Evolutionary conservation across 2,329 filamentous ascomycete genomes (phyloP), one percentile per base, ranked within the genome.

Genomic region (Fusarium temperatum): DNA sequence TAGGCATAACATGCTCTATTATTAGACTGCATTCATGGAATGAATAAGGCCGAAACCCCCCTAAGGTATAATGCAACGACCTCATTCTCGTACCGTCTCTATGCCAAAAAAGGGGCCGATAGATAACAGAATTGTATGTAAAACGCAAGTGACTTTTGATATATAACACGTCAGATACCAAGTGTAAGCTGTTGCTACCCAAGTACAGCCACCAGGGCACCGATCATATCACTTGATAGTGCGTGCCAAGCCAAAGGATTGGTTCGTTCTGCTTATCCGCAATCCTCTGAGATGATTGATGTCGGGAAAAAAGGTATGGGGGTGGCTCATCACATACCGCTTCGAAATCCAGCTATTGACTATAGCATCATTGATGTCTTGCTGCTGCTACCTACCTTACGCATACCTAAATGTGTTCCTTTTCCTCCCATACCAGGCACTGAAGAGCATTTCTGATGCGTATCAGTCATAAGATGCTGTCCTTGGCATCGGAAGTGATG

Each of bases 301-400:
- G 38, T 38, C 56, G 56, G 35, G 30, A 14, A 26, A 15, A 22
- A 36, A 53, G 13, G 35, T 32, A 42, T n/a, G 55, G n/a, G 51
- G 67, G 32, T 57, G 41, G 58, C 28, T 32, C 18, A 42, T 70
- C 53, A 69, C 72, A 75, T 75, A 62, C 59, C 71, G 48, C 41
- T 44, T 63, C 24, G 47, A 41, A 35, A 24, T 30, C 39, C 32
- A 63, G 63, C 53, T 50, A n/a, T 35, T 15, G 18, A 10, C 32
- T 35, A 42, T 30, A 50, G 30, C 24, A 44, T 38, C 35, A 18
- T 39, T 22, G 35, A 38, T 64, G 35, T 26, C 50, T 53, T 22
- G 50, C n/a, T 51, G 20, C n/a, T 47, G 18, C 24, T 30, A 13
- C 12, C 28, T 35, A 24, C 17, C 12, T 22, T 35, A 24, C 17